Base-by-base conservation (phyloP, 2,329 filamentous ascomycete genomes). In the Zopfia rhizophila region DNA sequence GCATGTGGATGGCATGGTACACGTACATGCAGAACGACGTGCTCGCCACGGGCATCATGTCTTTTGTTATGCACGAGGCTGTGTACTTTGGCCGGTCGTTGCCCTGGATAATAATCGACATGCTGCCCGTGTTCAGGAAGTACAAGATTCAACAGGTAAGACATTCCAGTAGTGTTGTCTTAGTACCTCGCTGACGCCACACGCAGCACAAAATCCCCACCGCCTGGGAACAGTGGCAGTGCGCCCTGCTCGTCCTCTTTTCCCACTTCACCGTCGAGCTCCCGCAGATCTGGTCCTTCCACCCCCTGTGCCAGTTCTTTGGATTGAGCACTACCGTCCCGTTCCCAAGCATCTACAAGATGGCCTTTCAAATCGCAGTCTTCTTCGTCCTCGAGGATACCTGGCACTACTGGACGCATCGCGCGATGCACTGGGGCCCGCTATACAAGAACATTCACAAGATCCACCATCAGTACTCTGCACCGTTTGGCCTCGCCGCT, bases 331-430 rank as follows among this genome's bases (percentile, higher is more conserved):
- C 90, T 57, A 84, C 85, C 52, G 90, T 96, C 36, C 94, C 93
- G 7, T 99, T 99, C 80, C 94, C 94, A 23, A 80, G 88, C 10
- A 65, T 87, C 58, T 88, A 82, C 77, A 97, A 87, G 66, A 97
- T 99, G 82, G 88, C 88, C 56, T 85, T 89, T 70, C 94, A 99
- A 66, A 93, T 99, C 60, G 83, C 87, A 51, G 81, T 97, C 70
- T 95, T 97, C 82, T 99, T 99, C 77, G 83, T 97, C 48, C 76
- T 97, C 66, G 94, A 99, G 75, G 94, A 99, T 75, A 80, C 93
- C 58, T 99, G 94, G 94, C 94, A 99, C 77, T 99, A 99, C 82
- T 97, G 92, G 87, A 86, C 85, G 60, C 94, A 99, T 78, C 91
- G 94, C 61, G 84, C 83, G 30, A 85, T 99, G 76, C 94, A 99